Conservation (phyloP, 1,284 basidiomycete species). For the Entoloma clypeatum region DNA sequence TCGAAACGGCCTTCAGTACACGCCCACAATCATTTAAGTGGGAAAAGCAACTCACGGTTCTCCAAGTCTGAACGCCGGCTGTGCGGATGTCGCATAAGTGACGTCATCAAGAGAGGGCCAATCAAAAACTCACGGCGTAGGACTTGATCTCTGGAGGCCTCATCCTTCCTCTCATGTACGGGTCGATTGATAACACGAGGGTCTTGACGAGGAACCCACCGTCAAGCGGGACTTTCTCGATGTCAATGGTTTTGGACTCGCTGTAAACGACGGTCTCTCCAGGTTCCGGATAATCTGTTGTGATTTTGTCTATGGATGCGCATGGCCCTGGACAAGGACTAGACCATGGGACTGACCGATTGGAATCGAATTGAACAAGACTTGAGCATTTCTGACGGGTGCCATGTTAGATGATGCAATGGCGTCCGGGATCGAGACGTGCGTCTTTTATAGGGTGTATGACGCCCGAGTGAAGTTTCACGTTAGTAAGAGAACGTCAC, state of each 20-base stretch:
- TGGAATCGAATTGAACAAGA: too few relatives aligned
- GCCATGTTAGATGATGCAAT: too few relatives aligned
- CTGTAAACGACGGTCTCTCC: slow-evolving; percentile 49
- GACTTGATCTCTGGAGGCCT: slow-evolving; percentile 10
- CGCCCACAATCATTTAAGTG: background rate
- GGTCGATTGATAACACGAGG: slow-evolving; percentile 18
- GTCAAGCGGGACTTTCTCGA: slow-evolving; percentile 43
- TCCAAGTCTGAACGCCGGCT: slow-evolving; percentile 10
- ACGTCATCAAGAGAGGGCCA: background rate
- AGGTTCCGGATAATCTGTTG: slow-evolving; percentile 46
- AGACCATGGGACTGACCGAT: too few relatives aligned
- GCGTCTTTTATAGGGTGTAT: too few relatives aligned
- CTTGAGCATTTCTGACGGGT: too few relatives aligned
- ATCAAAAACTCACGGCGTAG: slow-evolving; percentile 17
- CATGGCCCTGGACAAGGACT: too few relatives aligned
- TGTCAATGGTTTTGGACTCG: slow-evolving; percentile 43
- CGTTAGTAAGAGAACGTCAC: too few relatives aligned
- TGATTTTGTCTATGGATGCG: too few relatives aligned
- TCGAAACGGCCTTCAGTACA: background rate
- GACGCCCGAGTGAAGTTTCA: too few relatives aligned
- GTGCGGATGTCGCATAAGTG: background rate
- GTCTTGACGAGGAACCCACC: slow-evolving; percentile 41
- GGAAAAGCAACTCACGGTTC: slow-evolving; percentile 9
- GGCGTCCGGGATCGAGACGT: too few relatives aligned
- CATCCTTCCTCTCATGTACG: slow-evolving; percentile 15